Conservation (phyloP, 2,329 filamentous ascomycete species). For the Alternaria consortialis region DNA sequence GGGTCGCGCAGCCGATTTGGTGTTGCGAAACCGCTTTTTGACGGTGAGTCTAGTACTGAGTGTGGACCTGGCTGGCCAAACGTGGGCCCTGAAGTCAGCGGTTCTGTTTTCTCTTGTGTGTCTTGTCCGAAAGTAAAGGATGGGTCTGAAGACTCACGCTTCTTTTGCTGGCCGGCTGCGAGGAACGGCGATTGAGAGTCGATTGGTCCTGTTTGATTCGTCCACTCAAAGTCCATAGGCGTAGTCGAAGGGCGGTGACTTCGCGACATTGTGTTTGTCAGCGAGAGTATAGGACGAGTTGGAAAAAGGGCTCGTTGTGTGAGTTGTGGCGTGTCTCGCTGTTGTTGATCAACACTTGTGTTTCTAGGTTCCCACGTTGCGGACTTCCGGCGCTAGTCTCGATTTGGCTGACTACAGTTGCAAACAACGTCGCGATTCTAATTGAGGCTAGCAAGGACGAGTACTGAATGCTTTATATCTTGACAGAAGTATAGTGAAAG, state of each 20-base stretch:
- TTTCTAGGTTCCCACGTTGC: slow-evolving; percentile 18
- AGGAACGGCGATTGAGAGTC: slow-evolving; percentile 60
- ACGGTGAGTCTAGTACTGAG: slow-evolving; percentile 56
- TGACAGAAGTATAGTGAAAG: background rate
- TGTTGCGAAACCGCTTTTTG: slow-evolving; percentile 55
- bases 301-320: background rate
- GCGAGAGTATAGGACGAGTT: background rate
- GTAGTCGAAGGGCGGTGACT: slow-evolving; percentile 52
- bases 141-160: slow-evolving; percentile 44
- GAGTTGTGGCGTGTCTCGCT: slow-evolving; percentile 18
- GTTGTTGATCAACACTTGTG: slow-evolving; percentile 28
- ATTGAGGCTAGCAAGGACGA: background rate
- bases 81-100: slow-evolving; percentile 25
- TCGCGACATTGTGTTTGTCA: slow-evolving; percentile 34
- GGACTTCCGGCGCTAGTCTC: slow-evolving; percentile 27
- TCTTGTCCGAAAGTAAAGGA: slow-evolving; percentile 11
- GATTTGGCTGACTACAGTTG: slow-evolving; percentile 10
- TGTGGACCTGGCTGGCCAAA: slow-evolving; percentile 40
- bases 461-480: background rate
- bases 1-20: slow-evolving; percentile 58
- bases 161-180: slow-evolving; percentile 44
- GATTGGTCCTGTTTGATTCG: slow-evolving; percentile 57
- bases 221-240: slow-evolving; percentile 65
- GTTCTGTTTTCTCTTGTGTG: slow-evolving; percentile 1
- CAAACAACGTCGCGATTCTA: background rate